phyloP scores from a whole-genome alignment of 768 basidiomycete genomes.

The Epithele typhae region DNA sequence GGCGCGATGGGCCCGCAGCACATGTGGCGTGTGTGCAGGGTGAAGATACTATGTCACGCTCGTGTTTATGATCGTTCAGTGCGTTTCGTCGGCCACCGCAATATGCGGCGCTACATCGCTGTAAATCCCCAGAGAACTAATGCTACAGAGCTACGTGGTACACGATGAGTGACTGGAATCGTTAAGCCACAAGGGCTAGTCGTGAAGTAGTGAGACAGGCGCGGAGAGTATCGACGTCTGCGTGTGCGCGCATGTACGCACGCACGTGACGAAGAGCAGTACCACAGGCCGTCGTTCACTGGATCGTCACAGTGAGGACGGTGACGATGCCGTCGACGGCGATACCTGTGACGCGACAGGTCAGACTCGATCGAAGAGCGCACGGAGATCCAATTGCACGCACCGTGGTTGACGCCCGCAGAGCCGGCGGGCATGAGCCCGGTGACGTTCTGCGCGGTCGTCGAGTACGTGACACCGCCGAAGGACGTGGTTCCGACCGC shows the following conservation, averaged over 20 bases:
- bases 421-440: constrained; percentile 52
- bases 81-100: too few relatives aligned
- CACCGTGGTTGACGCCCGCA: constrained; percentile 51
- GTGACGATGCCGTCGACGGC: constrained; percentile 55
- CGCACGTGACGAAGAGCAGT: too few relatives aligned
- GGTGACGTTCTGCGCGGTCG: constrained; percentile 41
- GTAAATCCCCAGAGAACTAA: neutral
- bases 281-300: constrained; percentile 19
- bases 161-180: neutral
- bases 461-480: constrained; percentile 42
- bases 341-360: constrained; percentile 41
- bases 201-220: too few relatives aligned
- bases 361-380: neutral
- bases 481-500: constrained; percentile 38
- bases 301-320: constrained; percentile 48
- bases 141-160: neutral
- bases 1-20: too few relatives aligned
- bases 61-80: too few relatives aligned
- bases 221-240: too few relatives aligned
- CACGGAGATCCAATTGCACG: neutral
- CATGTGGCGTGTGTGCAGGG: too few relatives aligned
- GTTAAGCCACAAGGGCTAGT: too few relatives aligned
- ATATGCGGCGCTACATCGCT: too few relatives aligned
- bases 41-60: too few relatives aligned
- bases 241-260: too few relatives aligned